A percentile compares a stretch with the other conserved stretches of the same genome.
phyloP scores from a whole-genome alignment of 2,329 filamentous ascomycete species.

The Westerdykella sp. region DNA sequence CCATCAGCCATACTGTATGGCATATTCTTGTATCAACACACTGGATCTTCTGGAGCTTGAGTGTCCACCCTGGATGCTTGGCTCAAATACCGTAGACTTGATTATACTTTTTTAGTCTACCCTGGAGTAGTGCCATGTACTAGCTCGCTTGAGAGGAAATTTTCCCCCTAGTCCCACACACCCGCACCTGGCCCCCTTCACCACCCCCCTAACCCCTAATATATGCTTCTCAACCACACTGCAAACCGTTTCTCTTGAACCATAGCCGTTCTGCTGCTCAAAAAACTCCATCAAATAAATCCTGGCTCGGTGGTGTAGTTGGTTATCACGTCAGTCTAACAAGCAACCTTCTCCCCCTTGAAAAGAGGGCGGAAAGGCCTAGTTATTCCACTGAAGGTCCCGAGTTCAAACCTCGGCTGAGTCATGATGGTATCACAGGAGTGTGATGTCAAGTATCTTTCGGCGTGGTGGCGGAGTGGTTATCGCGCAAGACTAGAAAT shows the following conservation, averaged over 20 bases:
- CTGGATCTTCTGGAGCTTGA: too few relatives aligned
- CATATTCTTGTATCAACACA: too few relatives aligned
- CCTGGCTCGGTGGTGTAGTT: conserved; percentile 40
- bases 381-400: conserved; percentile 9
- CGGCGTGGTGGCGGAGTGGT: conserved; percentile 33
- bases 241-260: not conserved
- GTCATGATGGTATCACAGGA: conserved; percentile 1
- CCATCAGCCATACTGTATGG: too few relatives aligned
- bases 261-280: not conserved
- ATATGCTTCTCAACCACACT: too few relatives aligned
- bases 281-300: not conserved
- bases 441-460: conserved; percentile 1
- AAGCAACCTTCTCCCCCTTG: conserved; percentile 5
- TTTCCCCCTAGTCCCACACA: too few relatives aligned
- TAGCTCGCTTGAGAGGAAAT: too few relatives aligned
- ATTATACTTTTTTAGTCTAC: too few relatives aligned
- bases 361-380: not conserved
- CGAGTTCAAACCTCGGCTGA: conserved; percentile 8
- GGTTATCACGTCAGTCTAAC: conserved; percentile 45
- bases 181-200: too few relatives aligned
- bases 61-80: too few relatives aligned
- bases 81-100: too few relatives aligned
- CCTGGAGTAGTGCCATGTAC: too few relatives aligned
- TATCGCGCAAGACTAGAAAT: conserved; percentile 37
- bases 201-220: too few relatives aligned